A percentile compares a stretch with the other conserved stretches of the same genome.
Conservation (phyloP, 805 yeast genomes). For the Saccharomycopsis sp. region DNA sequence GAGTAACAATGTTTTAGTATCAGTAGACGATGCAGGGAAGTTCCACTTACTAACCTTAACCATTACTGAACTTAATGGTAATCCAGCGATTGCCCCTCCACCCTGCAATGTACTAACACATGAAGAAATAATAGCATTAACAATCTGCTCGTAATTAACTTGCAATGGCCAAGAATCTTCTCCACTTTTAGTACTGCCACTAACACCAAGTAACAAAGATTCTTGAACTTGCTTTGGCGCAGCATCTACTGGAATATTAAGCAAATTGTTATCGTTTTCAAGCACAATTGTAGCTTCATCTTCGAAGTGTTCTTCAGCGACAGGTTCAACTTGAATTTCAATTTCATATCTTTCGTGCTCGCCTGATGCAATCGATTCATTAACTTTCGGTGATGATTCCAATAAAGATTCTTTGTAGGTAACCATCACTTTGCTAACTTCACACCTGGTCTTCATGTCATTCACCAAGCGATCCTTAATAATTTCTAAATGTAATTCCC, state of each 20-base stretch:
- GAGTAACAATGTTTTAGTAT: constrained; percentile 34
- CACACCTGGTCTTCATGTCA: constrained; percentile 76
- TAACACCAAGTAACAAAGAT: constrained; percentile 11
- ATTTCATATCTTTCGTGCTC: constrained; percentile 23
- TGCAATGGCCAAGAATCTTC: constrained; percentile 44
- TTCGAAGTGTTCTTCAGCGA: constrained; percentile 27
- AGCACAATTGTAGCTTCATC: constrained; percentile 36
- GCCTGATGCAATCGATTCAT: constrained; percentile 23
- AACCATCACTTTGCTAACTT: constrained; percentile 77
- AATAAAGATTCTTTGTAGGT: constrained; percentile 73
- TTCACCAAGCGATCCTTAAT: constrained; percentile 70
- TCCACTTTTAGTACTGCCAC: background rate
- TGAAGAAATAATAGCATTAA: constrained; percentile 52
- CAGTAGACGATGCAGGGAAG: constrained; percentile 44
- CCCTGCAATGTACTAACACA: constrained; percentile 53
- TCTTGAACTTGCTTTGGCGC: constrained; percentile 19
- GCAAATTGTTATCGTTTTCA: constrained; percentile 42
- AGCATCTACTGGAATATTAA: constrained; percentile 20
- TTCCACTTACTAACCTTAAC: constrained; percentile 46
- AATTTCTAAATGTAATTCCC: constrained; percentile 90
- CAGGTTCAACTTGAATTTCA: constrained; percentile 25
- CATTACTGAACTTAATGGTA: constrained; percentile 53
- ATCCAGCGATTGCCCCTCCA: constrained; percentile 55
- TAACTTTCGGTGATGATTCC: constrained; percentile 27
- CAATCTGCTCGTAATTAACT: constrained; percentile 39